Evolutionary conservation across 176 grass and related monocot species (phyloP), one percentile per base, ranked within the genome.

Genomic region (Canna indica): DNA sequence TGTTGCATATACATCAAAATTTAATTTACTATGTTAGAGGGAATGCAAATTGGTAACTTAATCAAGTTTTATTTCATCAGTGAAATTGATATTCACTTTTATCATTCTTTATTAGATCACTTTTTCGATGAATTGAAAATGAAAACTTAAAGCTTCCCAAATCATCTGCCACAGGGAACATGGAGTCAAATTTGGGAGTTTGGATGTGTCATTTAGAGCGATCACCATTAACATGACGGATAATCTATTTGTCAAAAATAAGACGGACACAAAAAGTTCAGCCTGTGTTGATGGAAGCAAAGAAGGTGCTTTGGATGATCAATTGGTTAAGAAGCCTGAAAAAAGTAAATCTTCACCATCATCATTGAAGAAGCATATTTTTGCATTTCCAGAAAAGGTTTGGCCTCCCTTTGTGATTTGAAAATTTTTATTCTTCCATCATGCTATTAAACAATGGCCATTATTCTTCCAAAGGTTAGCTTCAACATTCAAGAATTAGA

Each of bases 391-490:
- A 74, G 93, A 91, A 85, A 87, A 96, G 93, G 93, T 96, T 84
- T 76, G 72, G 75, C 58, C 57, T 81, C 80, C 59, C 60, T 47
- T 71, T 69, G 53, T 73, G 27, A 33, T 9, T 11, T 60, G 25
- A 29, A 54, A n/a, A 20, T 24, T 54, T 54, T 54, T n/a, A 20
- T n/a, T 58, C 11, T 31, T 70, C 10, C 44, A 27, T 47, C 68
- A 76, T 84, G 79, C 41, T 26, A 80, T 84, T 87, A 62, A 83
- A 86, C 86, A 83, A 91, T 87, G 89, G 87, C 61, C 62, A 81
- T 56, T 96, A 77, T 91, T 86, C 72, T 84, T 87, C 91, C 81
- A 84, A 96, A 96, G 93, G 88, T 96, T 91, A 91, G 86, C 87
- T 96, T 96, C 88, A 96, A 85, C 79, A 90, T 91, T 82, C 76